Conservation (phyloP, 495 filamentous ascomycete genomes). For the Tuber microsphaerosporum region DNA sequence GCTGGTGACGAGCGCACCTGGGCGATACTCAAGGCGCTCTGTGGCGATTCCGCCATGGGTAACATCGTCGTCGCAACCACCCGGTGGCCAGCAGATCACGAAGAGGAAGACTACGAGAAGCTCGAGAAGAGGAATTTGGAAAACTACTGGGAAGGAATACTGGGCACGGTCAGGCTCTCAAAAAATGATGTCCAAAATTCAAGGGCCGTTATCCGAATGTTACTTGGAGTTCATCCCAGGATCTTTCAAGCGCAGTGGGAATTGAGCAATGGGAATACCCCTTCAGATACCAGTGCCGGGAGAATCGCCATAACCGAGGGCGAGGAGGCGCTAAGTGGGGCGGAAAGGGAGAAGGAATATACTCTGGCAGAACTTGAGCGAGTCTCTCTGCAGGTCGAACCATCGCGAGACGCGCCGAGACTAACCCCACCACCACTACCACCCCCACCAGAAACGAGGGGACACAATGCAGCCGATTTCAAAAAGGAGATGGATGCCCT, state of each 20-base stretch:
- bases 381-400: background rate
- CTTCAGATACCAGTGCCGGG: background rate
- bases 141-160: background rate
- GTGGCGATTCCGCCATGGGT: slow-evolving; percentile 14
- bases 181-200: background rate
- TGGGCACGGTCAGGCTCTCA: background rate
- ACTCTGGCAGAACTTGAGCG: background rate
- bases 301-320: background rate
- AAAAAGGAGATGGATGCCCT: background rate
- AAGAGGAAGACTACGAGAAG: background rate
- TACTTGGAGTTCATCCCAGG: background rate
- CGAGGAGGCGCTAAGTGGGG: background rate
- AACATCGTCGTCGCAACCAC: slow-evolving; percentile 16
- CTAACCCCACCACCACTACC: background rate
- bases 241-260: background rate
- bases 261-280: background rate
- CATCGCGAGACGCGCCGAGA: background rate
- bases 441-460: background rate
- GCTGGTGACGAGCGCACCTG: slow-evolving; percentile 6
- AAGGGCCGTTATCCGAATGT: background rate
- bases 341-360: background rate
- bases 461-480: background rate
- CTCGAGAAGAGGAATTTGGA: background rate
- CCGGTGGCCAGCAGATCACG: background rate
- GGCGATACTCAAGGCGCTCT: slow-evolving; percentile 14